Conservation (phyloP, 768 basidiomycete species). For the Lactarius evosmus region DNA sequence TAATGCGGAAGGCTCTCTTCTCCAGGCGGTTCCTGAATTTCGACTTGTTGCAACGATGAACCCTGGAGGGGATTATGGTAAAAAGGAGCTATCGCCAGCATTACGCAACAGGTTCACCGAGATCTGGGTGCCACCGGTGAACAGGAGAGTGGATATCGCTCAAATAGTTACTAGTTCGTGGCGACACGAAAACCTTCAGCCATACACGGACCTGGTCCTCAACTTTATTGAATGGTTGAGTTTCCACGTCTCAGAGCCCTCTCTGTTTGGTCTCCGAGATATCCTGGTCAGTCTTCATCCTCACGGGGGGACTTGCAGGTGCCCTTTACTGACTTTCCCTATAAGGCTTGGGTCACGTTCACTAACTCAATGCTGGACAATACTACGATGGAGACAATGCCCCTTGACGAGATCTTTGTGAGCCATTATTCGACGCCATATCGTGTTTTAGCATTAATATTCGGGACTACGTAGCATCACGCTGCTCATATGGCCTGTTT, state of each 20-base stretch:
- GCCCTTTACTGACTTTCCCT: constrained; percentile 2
- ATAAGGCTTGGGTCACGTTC: constrained; percentile 90
- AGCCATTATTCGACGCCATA: constrained; percentile 32
- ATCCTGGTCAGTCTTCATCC: constrained; percentile 60
- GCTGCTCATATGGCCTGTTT: constrained; percentile 90
- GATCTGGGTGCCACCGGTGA: constrained; percentile 93
- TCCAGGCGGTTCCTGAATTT: constrained; percentile 68
- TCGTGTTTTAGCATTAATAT: constrained; percentile 21
- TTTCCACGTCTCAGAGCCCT: constrained; percentile 52
- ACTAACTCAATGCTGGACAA: constrained; percentile 56
- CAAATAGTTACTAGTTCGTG: constrained; percentile 75
- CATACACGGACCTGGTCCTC: constrained; percentile 60
- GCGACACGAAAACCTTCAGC: constrained; percentile 50
- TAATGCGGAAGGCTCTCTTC: constrained; percentile 59
- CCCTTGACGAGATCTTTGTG: constrained; percentile 62
- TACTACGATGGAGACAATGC: constrained; percentile 35
- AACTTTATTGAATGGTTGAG: constrained; percentile 84
- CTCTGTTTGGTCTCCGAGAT: constrained; percentile 78
- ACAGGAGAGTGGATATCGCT: constrained; percentile 66
- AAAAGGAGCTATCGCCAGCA: constrained; percentile 97
- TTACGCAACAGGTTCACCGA: constrained; percentile 97
- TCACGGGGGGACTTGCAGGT: not conserved
- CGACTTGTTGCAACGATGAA: constrained; percentile 98
- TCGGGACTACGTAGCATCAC: constrained; percentile 58
- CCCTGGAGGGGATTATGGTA: constrained; percentile 97